A percentile compares a stretch with the other conserved stretches of the same genome.
phyloP scores from a whole-genome alignment of 163 green algal genomes.

The Chloromonas sp. region DNA sequence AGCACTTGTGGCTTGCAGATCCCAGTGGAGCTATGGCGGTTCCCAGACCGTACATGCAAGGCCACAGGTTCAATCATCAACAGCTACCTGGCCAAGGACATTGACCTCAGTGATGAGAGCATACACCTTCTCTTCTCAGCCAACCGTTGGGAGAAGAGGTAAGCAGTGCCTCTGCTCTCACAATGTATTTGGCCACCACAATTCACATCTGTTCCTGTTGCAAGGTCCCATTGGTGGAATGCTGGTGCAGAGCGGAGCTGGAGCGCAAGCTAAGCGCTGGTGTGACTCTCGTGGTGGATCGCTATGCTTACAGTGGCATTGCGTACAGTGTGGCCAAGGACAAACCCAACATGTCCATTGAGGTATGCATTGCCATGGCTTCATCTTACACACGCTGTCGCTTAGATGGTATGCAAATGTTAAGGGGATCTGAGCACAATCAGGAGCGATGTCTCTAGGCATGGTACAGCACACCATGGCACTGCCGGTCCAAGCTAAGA shows the following conservation, averaged over 20 bases:
- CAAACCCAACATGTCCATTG: background rate
- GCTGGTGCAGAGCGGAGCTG: background rate
- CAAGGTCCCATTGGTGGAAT: no score
- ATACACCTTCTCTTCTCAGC: constrained; percentile 92
- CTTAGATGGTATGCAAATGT: no score
- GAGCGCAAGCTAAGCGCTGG: constrained; percentile 55
- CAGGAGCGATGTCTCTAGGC: no score
- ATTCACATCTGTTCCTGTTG: no score
- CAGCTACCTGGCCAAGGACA: constrained; percentile 69
- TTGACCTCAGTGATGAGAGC: constrained; percentile 66
- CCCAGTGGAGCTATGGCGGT: constrained; percentile 75
- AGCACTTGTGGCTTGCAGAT: constrained; percentile 31
- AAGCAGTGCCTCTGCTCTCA: background rate
- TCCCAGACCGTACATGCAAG: constrained; percentile 85
- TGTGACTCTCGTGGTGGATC: constrained; percentile 86
- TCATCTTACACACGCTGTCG: no score
- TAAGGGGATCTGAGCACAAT: no score
- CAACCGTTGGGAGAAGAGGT: constrained; percentile 89
- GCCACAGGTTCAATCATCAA: constrained; percentile 81
- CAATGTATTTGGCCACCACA: no score
- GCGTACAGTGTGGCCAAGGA: constrained; percentile 92
- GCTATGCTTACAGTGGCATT: constrained; percentile 88
- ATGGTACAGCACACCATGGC: no score
- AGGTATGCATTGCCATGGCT: background rate
- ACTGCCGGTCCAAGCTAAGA: no score